Percentiles rank a stretch among this genome's conserved stretches.
These are phyloP conservation scores for Pseudogymnoascus sp. DNA, from an alignment of 2,329 filamentous ascomycete species.

Conservation along the genomic window DNA sequence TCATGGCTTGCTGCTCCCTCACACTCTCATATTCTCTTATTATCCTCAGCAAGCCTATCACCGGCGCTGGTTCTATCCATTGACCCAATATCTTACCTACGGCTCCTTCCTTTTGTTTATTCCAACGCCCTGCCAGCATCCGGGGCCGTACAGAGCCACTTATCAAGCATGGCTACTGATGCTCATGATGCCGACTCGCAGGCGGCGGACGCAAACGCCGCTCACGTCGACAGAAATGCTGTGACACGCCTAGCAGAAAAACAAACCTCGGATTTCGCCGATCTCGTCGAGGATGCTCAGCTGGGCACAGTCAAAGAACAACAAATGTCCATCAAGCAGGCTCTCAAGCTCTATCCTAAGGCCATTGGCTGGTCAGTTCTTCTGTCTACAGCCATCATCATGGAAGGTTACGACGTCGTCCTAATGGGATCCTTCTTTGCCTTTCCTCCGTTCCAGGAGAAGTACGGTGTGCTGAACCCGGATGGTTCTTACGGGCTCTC, in stretches of 20 bases:
- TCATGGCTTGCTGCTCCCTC: not conserved
- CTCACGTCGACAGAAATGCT: not conserved
- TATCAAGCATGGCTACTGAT: not conserved
- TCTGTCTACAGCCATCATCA: constrained; percentile 29
- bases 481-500: constrained; percentile 31
- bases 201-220: not conserved
- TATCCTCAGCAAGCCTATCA: not conserved
- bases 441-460: constrained; percentile 22
- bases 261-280: not conserved
- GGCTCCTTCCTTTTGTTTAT: not conserved
- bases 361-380: constrained; percentile 25
- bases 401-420: constrained; percentile 32
- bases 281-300: not conserved
- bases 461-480: constrained; percentile 21
- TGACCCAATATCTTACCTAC: not conserved
- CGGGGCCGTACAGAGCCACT: not conserved
- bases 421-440: constrained; percentile 29
- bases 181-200: not conserved
- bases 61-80: not conserved
- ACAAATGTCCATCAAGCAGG: constrained; percentile 8
- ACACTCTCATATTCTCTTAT: not conserved
- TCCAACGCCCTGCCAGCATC: not conserved
- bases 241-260: not conserved
- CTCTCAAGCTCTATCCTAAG: constrained; percentile 11
- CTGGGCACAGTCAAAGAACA: constrained; percentile 11